These are phyloP conservation scores for Berberis vulgaris DNA, from an alignment of 164 flowering plant species.

Conservation along the genomic window DNA sequence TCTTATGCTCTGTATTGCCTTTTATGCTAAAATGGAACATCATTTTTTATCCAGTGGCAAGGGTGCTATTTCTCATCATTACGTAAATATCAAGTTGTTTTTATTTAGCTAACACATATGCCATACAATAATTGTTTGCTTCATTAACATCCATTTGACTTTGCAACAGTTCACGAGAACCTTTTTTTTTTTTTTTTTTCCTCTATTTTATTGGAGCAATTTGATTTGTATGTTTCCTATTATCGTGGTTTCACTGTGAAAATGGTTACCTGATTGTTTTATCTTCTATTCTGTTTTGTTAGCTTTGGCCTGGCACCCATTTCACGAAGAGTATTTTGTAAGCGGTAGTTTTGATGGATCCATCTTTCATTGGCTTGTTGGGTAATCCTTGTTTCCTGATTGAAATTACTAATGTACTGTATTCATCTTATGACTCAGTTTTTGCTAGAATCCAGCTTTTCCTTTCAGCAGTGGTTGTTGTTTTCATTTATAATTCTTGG, in stretches of 20 bases:
- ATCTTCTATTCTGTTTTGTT: constrained; percentile 7
- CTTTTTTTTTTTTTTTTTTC: too few relatives aligned
- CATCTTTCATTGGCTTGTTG: constrained; percentile 97
- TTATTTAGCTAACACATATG: too few relatives aligned
- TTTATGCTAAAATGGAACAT: too few relatives aligned
- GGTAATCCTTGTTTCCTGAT: constrained; percentile 38
- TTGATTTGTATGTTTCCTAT: not conserved
- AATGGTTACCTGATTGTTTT: not conserved
- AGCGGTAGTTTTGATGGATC: constrained; percentile 98
- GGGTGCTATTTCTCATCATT: too few relatives aligned
- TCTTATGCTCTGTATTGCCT: too few relatives aligned
- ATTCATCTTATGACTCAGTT: not conserved
- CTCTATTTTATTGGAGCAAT: too few relatives aligned
- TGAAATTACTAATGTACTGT: not conserved
- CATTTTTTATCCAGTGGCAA: too few relatives aligned
- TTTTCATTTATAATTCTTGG: too few relatives aligned
- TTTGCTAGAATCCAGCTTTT: not conserved
- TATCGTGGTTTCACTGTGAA: not conserved
- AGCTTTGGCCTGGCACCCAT: constrained; percentile 99
- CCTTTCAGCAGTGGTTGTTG: not conserved
- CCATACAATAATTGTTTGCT: too few relatives aligned
- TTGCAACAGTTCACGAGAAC: too few relatives aligned
- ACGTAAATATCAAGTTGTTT: too few relatives aligned
- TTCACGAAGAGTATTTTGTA: constrained; percentile 97
- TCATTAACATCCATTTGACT: too few relatives aligned